Evolutionary conservation across 2,329 filamentous ascomycete genomes (phyloP), one percentile per base, ranked within the genome.

Genomic region (Hymenoscyphus repandus): DNA sequence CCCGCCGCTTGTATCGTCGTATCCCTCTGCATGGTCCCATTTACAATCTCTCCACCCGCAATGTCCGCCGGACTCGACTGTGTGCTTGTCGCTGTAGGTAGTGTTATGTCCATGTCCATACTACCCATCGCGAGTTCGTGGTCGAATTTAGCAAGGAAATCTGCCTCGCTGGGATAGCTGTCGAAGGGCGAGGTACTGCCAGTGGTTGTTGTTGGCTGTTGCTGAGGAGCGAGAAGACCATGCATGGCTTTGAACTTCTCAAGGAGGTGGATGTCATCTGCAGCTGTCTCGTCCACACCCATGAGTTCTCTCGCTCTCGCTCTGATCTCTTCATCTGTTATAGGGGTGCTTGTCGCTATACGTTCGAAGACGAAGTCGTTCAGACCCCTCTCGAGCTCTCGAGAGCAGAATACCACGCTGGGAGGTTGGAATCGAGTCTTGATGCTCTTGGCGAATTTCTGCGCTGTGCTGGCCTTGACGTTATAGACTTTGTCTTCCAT

Each of bases 371-470:
- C 76, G 55, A 74, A 79, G 15, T 72, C 69, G 10, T 70, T 62
- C 12, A 84, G 67, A 2, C 75, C 77, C n/a, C 63, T 68, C 63
- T 83, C 80, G 18, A 84, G 70, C 59, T 82, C 78, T 6, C 77
- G 70, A 15, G 76, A 79, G 64, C 77, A 82, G 62, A 84, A 83
- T 0, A 83, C 70, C 7, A 65, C 64, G 0, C 77, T 74, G 0
- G 76, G 76, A 9, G 72, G 71, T 12, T 70, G 66, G 51, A 72
- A 73, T 5, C 73, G 69, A 7, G 66, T 70, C 1, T 69, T 30
- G 33, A 79, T 66, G 2, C 67, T 69, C 54, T 72, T 69, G 32
- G 79, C 58, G 58, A 72, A 80, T 45, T 72, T 72, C 64, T 75
- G 75, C 1, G 73, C 74, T 1, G 75, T 72, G 2, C 65, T 62